Base-by-base conservation (phyloP, 2,329 filamentous ascomycete genomes). In the Teratosphaeriaceae sp. region DNA sequence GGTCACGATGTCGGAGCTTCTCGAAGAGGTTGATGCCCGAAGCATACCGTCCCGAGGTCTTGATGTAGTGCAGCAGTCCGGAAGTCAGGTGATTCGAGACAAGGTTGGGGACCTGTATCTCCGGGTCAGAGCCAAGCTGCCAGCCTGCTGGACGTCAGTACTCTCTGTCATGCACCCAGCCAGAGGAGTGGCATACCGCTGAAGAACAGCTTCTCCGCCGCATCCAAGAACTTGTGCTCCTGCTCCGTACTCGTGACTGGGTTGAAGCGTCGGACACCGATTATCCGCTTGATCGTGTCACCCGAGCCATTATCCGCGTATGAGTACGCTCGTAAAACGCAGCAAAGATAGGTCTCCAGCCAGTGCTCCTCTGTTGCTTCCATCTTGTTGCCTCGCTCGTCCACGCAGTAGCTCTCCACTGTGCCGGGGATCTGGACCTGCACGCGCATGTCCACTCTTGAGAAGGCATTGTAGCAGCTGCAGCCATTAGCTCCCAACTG, bases 391-490 rank as follows among this genome's bases (percentile, higher is more conserved):
- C 92, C 92, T 58, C 89, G 82, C 69, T 98, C 92, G 65, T 98
- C 90, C 45, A 98, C 85, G 65, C 90, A 97, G 65, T 96, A 97
- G 67, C 88, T 94, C 65, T 98, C 90, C 40, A 98, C 88, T 8
- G 86, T 92, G 47, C 92, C 92, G 15, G 92, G 92, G 51, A 98
- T 97, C 52, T 89, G 90, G 46, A 98, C 90, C 61, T 97, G 89
- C 11, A 98, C 90, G 48, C 92, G 88, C 92, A 98, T 98, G 61
- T 98, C 92, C 41, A 97, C 76, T 51, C 94, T 80, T 4, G 92
- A 97, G 66, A 98, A 96, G 52, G 92, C 92, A 86, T 98, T 98
- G 76, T 98, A 98, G 69, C 92, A 98, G 69, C 75, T 79, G 59
- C 23, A 16, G 57, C 40, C 49, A 65, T 68, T 58, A 63, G 62